Conservation (phyloP, 2,329 filamentous ascomycete genomes). For the Hypoxylon sp. region DNA sequence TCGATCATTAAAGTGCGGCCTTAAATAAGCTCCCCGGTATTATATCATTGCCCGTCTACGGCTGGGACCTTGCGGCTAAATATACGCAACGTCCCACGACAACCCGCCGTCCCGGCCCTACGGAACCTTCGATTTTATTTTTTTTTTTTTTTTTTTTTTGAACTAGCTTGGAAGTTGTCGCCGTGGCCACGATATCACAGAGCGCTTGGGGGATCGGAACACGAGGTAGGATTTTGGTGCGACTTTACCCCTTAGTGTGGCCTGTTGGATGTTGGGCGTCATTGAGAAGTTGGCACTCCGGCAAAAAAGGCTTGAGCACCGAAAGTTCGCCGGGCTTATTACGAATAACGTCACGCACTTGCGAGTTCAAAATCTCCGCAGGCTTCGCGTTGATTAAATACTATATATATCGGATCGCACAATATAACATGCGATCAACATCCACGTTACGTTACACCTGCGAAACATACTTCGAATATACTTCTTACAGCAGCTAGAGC, state of each 20-base stretch:
- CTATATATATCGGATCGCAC: not conserved
- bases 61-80: slow-evolving; percentile 41
- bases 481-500: not conserved
- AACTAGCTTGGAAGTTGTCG: not conserved
- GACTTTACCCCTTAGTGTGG: not conserved
- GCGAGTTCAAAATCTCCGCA: not conserved
- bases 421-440: not conserved
- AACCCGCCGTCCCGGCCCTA: slow-evolving; percentile 27
- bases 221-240: not conserved
- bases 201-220: not conserved
- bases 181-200: not conserved
- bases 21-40: slow-evolving; percentile 16
- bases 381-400: not conserved
- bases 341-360: not conserved
- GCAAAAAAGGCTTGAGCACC: not conserved
- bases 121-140: slow-evolving; percentile 29
- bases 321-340: not conserved
- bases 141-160: no score
- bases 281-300: not conserved
- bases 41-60: slow-evolving; percentile 28
- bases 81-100: slow-evolving; percentile 30
- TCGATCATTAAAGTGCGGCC: not conserved
- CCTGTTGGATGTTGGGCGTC: not conserved
- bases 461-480: not conserved
- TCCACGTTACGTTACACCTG: not conserved